A percentile compares a stretch with the other conserved stretches of the same genome.
phyloP scores from a whole-genome alignment of 148 eudicot genomes.

The Amaranthus palmeri region DNA sequence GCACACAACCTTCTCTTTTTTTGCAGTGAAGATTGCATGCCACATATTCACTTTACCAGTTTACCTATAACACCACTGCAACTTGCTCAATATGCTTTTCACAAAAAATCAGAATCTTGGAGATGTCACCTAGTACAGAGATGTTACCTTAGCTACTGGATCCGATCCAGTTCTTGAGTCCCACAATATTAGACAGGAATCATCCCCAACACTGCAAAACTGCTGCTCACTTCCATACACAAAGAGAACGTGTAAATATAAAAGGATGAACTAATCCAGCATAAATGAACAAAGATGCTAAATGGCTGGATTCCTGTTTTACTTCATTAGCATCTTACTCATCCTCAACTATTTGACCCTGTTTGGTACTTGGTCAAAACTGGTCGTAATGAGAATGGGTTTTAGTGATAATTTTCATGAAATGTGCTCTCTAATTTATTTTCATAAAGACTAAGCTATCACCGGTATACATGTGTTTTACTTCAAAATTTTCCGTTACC shows the following conservation, averaged over 20 bases:
- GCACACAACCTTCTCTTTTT: background rate
- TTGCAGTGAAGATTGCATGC: background rate
- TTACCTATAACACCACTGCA: background rate
- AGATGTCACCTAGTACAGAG: constrained; percentile 1
- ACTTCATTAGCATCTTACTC: background rate
- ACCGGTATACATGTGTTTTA: too few relatives aligned
- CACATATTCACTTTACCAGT: constrained; percentile 4
- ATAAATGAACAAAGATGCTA: background rate
- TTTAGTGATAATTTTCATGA: too few relatives aligned
- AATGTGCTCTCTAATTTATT: too few relatives aligned
- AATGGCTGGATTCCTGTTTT: background rate
- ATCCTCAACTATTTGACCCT: too few relatives aligned
- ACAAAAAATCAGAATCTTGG: background rate
- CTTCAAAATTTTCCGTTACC: too few relatives aligned
- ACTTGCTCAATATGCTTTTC: constrained; percentile 1
- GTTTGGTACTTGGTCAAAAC: background rate
- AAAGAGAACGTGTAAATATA: constrained; percentile 18
- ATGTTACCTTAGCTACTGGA: constrained; percentile 63
- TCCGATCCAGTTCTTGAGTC: constrained; percentile 70
- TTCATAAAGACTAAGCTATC: too few relatives aligned
- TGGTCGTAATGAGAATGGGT: background rate
- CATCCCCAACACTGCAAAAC: constrained; percentile 94
- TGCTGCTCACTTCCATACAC: constrained; percentile 63
- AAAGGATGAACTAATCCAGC: background rate
- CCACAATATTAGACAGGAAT: constrained; percentile 86